Evolutionary conservation across 371 early-diverging fungal genomes (phyloP).

Genomic region (Funneliformis caledonium): DNA sequence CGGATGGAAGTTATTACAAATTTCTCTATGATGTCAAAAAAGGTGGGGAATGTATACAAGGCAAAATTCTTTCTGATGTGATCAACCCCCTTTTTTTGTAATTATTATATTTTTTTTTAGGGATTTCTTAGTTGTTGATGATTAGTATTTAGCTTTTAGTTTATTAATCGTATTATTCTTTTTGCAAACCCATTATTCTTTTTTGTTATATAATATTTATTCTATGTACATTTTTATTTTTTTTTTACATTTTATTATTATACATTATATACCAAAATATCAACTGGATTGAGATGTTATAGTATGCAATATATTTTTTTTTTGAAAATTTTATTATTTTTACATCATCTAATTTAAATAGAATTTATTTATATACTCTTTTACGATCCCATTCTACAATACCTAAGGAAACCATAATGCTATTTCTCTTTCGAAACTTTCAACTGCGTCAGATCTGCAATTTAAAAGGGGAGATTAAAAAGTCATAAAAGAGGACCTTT

Average conservation of each 20-base stretch:
- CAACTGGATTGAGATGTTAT: not conserved
- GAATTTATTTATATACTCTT: constrained; percentile 76
- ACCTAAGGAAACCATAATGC: constrained; percentile 96
- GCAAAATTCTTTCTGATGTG: constrained; percentile 37
- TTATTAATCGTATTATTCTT: no score
- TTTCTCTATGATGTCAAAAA: constrained; percentile 81
- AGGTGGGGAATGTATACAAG: constrained; percentile 79
- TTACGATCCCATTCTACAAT: constrained; percentile 63
- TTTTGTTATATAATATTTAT: not conserved
- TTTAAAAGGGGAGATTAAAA: not conserved
- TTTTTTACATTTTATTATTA: not conserved
- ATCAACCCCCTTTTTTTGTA: no score
- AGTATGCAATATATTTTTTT: no score
- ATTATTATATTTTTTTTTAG: no score
- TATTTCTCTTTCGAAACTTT: constrained; percentile 97
- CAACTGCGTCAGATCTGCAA: constrained; percentile 91
- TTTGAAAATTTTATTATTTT: not conserved
- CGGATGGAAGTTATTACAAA: constrained; percentile 86
- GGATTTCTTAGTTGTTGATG: no score
- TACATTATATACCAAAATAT: no score
- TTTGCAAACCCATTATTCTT: not conserved
- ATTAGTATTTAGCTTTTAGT: no score
- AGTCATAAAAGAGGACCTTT: no score
- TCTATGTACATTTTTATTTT: not conserved
- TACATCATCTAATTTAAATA: not conserved